These are phyloP conservation scores for Cercospora sesami DNA, from an alignment of 2,329 filamentous ascomycete species.

Conservation along the genomic window DNA sequence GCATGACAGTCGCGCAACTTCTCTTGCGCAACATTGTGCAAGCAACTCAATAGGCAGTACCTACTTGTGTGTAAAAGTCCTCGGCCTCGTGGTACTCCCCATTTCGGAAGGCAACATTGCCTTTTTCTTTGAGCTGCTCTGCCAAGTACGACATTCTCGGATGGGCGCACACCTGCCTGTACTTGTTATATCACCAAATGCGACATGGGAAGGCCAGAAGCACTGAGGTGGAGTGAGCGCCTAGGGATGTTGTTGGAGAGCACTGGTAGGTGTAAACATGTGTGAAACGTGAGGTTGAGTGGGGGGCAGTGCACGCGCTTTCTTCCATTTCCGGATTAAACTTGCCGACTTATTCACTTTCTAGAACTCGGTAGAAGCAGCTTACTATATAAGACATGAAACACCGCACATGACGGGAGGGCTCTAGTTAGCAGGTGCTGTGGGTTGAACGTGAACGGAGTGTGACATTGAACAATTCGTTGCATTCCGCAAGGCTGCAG, in stretches of 20 bases:
- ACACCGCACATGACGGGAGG: background rate
- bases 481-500: background rate
- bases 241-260: background rate
- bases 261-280: background rate
- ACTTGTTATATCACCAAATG: background rate
- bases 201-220: background rate
- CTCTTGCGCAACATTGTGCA: background rate
- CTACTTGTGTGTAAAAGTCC: constrained; percentile 59
- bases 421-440: background rate
- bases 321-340: constrained; percentile 5
- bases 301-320: constrained; percentile 7
- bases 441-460: background rate
- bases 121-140: constrained; percentile 53
- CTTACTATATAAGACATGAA: constrained; percentile 1
- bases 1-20: background rate
- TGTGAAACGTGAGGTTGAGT: background rate
- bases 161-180: background rate
- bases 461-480: background rate
- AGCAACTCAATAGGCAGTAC: background rate
- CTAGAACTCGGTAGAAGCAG: constrained; percentile 2
- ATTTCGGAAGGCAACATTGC: constrained; percentile 65
- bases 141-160: constrained; percentile 38
- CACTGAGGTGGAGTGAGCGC: background rate
- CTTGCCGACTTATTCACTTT: constrained; percentile 1
- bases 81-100: constrained; percentile 68